Evolutionary conservation across 768 basidiomycete genomes (phyloP), one percentile per base, ranked within the genome.

Genomic region (Mycena albidolilacea): DNA sequence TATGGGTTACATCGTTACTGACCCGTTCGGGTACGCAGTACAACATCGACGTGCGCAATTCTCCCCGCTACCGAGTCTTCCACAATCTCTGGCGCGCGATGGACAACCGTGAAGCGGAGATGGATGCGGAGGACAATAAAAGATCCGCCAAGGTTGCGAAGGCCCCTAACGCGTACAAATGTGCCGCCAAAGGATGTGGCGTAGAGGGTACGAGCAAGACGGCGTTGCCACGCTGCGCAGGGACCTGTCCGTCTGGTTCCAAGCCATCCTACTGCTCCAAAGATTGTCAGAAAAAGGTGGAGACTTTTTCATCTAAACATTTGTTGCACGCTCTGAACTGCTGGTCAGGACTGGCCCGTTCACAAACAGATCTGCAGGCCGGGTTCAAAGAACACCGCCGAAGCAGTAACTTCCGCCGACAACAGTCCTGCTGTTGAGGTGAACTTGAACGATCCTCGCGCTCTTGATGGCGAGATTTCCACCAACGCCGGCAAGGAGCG

Each of bases 201-300:
- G 43, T 67, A 15, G 66, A 58, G 15, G 66, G 55, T 5, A 67
- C 66, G n/a, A 67, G 55, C 55, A 67, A 67, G 43, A 48, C 23
- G 43, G 55, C 66, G 15, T 55, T 67, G 30, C 43, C 59, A 41
- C 66, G 66, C 66, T 67, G 66, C 55, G 54, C 39, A 43, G 66
- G 66, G 43, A 44, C 58, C 14, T 67, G 66, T 37, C 55, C 66
- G 15, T 30, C 55, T 46, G 66, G 57, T 17, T 19, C 17, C 21
- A 67, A 67, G 41, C 66, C 66, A 14, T 67, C 55, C 39, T 67
- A 67, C 21, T 67, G 66, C 66, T 58, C 55, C 66, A 67, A 67
- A 39, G 66, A 67, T 58, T 67, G 66, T 55, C 66, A 67, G 55
- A 67, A 67, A 43, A 58, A 35, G 66, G 66, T 67, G 11, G 44